A percentile compares a stretch with the other conserved stretches of the same genome.
phyloP scores from a whole-genome alignment of 768 basidiomycete genomes.

The Sarcomyxa edulis region DNA sequence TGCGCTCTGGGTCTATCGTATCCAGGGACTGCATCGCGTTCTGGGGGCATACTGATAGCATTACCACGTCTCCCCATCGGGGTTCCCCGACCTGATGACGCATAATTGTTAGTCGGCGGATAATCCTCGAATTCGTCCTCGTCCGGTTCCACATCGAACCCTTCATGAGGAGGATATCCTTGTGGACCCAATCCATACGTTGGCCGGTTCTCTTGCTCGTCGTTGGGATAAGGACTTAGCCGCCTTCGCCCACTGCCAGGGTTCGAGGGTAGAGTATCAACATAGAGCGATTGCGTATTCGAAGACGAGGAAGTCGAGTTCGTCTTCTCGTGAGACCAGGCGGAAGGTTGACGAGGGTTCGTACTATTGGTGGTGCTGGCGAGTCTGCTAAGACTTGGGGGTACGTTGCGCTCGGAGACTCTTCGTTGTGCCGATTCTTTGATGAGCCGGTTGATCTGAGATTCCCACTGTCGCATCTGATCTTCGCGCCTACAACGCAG shows the following conservation, averaged over 20 bases:
- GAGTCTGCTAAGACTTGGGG: constrained; percentile 39
- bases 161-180: constrained; percentile 58
- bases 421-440: constrained; percentile 67
- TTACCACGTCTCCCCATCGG: constrained; percentile 60
- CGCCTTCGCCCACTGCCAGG: constrained; percentile 26
- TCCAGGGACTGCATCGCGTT: constrained; percentile 42
- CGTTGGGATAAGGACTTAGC: constrained; percentile 28
- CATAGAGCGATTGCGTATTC: constrained; percentile 16
- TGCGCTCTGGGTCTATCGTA: constrained; percentile 59
- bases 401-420: constrained; percentile 57
- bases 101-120: constrained; percentile 33
- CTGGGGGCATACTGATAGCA: constrained; percentile 54
- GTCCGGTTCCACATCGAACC: constrained; percentile 69
- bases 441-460: constrained; percentile 83
- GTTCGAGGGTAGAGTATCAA: constrained; percentile 25
- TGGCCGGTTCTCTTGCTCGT: constrained; percentile 29
- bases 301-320: constrained; percentile 18
- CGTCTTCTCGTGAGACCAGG: constrained; percentile 30
- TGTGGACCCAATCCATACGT: constrained; percentile 38
- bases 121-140: constrained; percentile 78
- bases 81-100: constrained; percentile 68
- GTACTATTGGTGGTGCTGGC: constrained; percentile 34
- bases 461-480: constrained; percentile 89
- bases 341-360: constrained; percentile 31
- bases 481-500: constrained; percentile 91